Evolutionary conservation across 1,139 yeast species (phyloP).

Genomic region (Pneumocystis wakefieldiae): DNA sequence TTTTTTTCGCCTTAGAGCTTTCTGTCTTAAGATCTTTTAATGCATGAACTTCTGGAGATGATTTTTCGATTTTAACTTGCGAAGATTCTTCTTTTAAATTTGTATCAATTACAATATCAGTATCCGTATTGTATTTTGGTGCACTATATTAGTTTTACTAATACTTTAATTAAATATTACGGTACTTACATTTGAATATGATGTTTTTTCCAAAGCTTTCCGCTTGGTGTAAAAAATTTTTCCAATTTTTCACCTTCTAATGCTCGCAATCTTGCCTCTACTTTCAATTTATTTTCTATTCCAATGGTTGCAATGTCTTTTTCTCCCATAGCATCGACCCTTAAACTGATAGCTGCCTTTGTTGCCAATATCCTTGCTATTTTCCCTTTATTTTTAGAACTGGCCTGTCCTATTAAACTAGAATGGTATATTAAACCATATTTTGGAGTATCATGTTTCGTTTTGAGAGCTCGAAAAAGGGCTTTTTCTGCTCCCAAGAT

Average conservation of each 20-base stretch:
- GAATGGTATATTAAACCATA: slow-evolving; percentile 96
- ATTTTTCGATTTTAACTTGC: neutral
- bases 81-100: neutral
- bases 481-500: slow-evolving; percentile 99
- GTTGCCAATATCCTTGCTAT: slow-evolving; percentile 96
- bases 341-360: slow-evolving; percentile 90
- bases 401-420: slow-evolving; percentile 89
- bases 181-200: neutral
- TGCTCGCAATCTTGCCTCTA: slow-evolving; percentile 85
- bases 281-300: slow-evolving; percentile 77
- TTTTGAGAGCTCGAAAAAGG: slow-evolving; percentile 91
- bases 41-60: neutral
- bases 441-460: slow-evolving; percentile 96
- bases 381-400: slow-evolving; percentile 96
- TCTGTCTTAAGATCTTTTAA: neutral
- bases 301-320: slow-evolving; percentile 94
- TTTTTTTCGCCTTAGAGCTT: neutral
- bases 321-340: slow-evolving; percentile 94
- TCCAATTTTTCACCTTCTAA: slow-evolving; percentile 65
- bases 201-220: neutral
- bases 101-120: neutral
- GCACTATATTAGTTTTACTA: neutral
- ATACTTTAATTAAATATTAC: neutral
- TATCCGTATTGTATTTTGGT: neutral
- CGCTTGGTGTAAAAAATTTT: slow-evolving; percentile 18